Base-by-base conservation (phyloP, 2,329 filamentous ascomycete species). In the Pseudogymnoascus destructans region DNA sequence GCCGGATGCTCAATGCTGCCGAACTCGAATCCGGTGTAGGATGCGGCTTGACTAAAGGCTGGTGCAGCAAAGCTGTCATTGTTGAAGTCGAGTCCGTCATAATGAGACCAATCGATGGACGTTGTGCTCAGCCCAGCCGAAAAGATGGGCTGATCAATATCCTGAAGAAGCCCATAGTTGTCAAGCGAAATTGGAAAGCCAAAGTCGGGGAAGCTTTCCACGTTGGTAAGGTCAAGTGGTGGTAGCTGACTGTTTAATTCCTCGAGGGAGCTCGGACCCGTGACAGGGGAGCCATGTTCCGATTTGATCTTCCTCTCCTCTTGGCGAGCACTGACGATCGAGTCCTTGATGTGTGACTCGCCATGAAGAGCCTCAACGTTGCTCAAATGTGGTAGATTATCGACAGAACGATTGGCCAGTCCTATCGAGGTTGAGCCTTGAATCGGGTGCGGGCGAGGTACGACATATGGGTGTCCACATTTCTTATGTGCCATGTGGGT, bases 61-160 rank as follows among this genome's bases (percentile, higher is more conserved):
- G 78, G 78, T 10, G 77, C 72, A 13, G 74, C 76, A 63, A 80
- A 80, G 59, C 71, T 74, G 64, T 73, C 75, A 65, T 73, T 71
- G 57, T 75, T 73, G 52, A 77, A 71, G 36, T 77, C 75, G n/a
- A 78, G 69, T n/a, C 74, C 75, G 61, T 75, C 68, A 70, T 77
- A 76, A 61, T 77, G 73, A 59, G 73, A 74, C 77, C 76, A 79
- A 66, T 79, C 77, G 57, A 79, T 74, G 1, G 75, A 80, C 11
- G 75, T 71, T n/a, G 79, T 73, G 62, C 76, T 79, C 49, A 85
- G 68, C 3, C 81, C 81, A 9, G 81, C 82, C 63, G 80, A 85
- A 67, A 81, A 84, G 63, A 82, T 76, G 15, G 79, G 79, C 55
- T 73, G 75, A 32, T 84, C 69, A 30, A 63, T 64, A 60, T 68